These are phyloP conservation scores for Claviceps fusiformis DNA, from an alignment of 2,329 filamentous ascomycete genomes.

Conservation along the genomic window DNA sequence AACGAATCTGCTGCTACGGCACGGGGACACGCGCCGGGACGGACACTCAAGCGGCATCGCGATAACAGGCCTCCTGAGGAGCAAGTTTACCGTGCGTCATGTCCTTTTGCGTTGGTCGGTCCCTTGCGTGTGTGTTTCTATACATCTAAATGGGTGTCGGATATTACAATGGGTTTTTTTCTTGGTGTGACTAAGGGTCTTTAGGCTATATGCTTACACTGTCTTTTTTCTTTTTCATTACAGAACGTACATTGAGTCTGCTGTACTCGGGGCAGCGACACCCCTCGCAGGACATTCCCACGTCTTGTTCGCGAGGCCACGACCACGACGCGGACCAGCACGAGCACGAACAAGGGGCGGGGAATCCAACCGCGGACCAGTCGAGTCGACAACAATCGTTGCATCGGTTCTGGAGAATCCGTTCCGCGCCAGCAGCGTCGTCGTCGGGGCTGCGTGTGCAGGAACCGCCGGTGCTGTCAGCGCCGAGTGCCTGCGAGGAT, in stretches of 20 bases:
- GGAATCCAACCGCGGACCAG: too few relatives aligned
- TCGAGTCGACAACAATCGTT: slow-evolving; percentile 32
- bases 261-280: slow-evolving; percentile 42
- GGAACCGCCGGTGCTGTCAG: neutral
- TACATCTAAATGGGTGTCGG: too few relatives aligned
- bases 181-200: too few relatives aligned
- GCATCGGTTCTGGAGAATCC: slow-evolving; percentile 49
- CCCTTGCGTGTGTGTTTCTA: too few relatives aligned
- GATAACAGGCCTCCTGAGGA: slow-evolving; percentile 43
- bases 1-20: slow-evolving; percentile 17
- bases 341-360: neutral
- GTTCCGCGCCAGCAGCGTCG: slow-evolving; percentile 13
- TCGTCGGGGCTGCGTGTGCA: neutral
- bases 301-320: too few relatives aligned
- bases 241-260: slow-evolving; percentile 44
- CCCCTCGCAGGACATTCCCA: slow-evolving; percentile 11
- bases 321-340: neutral
- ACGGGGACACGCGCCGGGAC: slow-evolving; percentile 30
- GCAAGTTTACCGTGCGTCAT: slow-evolving; percentile 38
- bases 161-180: too few relatives aligned
- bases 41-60: slow-evolving; percentile 48
- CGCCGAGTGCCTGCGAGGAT: slow-evolving; percentile 36
- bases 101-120: too few relatives aligned
- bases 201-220: too few relatives aligned
- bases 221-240: neutral